Conservation (phyloP, 257 asterid genomes). For the Phtheirospermum japonicum region DNA sequence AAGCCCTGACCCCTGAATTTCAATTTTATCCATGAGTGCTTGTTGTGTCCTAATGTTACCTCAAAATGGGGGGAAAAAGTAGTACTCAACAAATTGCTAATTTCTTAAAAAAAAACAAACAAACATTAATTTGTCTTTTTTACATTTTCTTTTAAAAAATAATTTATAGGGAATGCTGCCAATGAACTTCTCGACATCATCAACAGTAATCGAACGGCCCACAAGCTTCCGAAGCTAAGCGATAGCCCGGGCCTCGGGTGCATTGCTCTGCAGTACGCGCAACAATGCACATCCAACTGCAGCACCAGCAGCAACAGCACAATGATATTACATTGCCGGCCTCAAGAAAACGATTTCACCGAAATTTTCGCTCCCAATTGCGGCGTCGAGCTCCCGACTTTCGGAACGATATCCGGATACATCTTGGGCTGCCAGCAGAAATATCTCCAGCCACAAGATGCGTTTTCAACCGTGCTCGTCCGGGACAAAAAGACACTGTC, state of each 20-base stretch:
- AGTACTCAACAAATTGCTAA: no score
- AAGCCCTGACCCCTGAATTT: no score
- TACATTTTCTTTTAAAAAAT: no score
- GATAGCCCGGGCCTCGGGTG: slow-evolving; percentile 68
- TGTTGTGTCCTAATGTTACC: no score
- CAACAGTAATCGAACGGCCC: slow-evolving; percentile 67
- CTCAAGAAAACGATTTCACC: slow-evolving; percentile 64
- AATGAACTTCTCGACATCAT: slow-evolving; percentile 60
- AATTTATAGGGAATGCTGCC: slow-evolving; percentile 74
- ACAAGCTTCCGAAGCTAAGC: slow-evolving; percentile 52
- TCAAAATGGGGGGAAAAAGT: no score
- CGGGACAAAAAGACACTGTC: slow-evolving; percentile 43
- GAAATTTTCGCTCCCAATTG: slow-evolving; percentile 81
- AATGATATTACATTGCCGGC: slow-evolving; percentile 41
- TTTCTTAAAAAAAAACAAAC: no score
- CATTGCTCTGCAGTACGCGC: slow-evolving; percentile 67
- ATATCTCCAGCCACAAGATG: slow-evolving; percentile 52
- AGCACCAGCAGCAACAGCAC: slow-evolving; percentile 40
- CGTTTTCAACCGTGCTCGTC: slow-evolving; percentile 45
- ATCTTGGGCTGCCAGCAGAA: slow-evolving; percentile 57
- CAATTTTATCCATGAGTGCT: no score
- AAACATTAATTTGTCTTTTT: no score
- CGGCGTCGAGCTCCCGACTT: slow-evolving; percentile 81
- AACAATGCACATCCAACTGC: slow-evolving; percentile 59
- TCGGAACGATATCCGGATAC: slow-evolving; percentile 57